Conservation (phyloP, 495 filamentous ascomycete genomes). For the Aspergillus baeticus region DNA sequence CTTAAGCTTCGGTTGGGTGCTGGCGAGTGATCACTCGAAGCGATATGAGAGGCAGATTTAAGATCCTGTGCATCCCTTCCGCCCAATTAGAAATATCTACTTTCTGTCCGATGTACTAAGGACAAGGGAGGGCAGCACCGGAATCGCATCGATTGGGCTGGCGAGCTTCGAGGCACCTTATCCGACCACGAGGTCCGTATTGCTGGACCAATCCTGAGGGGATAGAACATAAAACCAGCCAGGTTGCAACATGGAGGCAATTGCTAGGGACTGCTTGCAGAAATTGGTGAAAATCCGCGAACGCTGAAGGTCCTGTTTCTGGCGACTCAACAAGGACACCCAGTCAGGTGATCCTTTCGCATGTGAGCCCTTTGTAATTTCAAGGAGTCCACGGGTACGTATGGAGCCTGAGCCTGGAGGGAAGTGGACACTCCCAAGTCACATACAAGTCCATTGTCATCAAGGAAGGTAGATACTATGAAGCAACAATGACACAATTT, state of each 20-base stretch:
- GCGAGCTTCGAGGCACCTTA: not conserved
- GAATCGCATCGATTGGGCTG: slow-evolving; percentile 9
- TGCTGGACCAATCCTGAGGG: not conserved
- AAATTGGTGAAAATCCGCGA: too few species aligned
- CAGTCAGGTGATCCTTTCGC: too few species aligned
- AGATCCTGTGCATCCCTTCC: not conserved
- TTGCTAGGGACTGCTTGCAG: too few species aligned
- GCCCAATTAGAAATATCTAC: not conserved
- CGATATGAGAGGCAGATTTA: not conserved
- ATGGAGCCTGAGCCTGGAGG: too few species aligned
- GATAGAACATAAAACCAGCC: not conserved
- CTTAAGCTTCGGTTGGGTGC: not conserved
- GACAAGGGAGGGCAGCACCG: slow-evolving; percentile 2
- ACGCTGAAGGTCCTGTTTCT: too few species aligned
- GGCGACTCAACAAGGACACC: too few species aligned
- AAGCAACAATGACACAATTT: not conserved
- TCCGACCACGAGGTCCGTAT: slow-evolving; percentile 7
- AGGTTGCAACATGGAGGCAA: not conserved
- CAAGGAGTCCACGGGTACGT: too few species aligned
- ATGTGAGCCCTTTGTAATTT: too few species aligned
- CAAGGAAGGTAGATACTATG: not conserved
- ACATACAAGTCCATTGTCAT: not conserved
- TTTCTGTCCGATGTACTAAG: slow-evolving; percentile 4
- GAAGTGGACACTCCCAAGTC: too few species aligned
- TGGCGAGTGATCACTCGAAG: not conserved